phyloP scores from a whole-genome alignment of 768 basidiomycete genomes.

The Pleurotus platypus region DNA sequence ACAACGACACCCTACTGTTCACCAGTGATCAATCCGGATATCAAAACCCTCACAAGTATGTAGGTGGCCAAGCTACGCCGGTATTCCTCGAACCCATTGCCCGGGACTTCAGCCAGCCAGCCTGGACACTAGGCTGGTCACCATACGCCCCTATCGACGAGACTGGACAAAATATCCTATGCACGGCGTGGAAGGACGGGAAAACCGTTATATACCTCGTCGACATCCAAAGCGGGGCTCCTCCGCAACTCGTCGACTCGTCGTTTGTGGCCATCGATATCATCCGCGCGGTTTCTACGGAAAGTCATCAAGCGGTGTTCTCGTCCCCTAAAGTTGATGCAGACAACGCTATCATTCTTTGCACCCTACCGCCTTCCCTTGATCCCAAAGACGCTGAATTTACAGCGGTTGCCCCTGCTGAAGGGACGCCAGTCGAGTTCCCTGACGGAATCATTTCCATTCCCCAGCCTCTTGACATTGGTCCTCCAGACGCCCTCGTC shows the following conservation, averaged over 20 bases:
- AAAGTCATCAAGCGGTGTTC: constrained; percentile 34
- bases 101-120: constrained; percentile 55
- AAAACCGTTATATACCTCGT: constrained; percentile 35
- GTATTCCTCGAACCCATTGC: constrained; percentile 37
- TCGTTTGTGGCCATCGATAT: constrained; percentile 38
- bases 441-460: constrained; percentile 37
- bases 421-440: constrained; percentile 9
- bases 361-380: constrained; percentile 21
- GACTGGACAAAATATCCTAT: constrained; percentile 27
- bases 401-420: constrained; percentile 1
- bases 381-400: constrained; percentile 15
- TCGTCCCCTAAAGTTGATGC: constrained; percentile 38
- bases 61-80: constrained; percentile 26
- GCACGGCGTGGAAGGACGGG: constrained; percentile 38
- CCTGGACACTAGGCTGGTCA: constrained; percentile 48
- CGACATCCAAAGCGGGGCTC: constrained; percentile 24
- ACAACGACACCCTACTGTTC: constrained; percentile 54
- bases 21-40: constrained; percentile 64
- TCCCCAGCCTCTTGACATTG: constrained; percentile 46
- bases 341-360: constrained; percentile 31
- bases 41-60: constrained; percentile 61
- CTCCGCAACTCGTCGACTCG: constrained; percentile 29
- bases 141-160: constrained; percentile 44
- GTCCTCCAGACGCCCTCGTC: constrained; percentile 32
- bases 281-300: constrained; percentile 29